Percentiles rank a stretch among this genome's conserved stretches.
Evolutionary conservation across 164 flowering plant species (phyloP).

Genomic region (Magnolia officinalis): DNA sequence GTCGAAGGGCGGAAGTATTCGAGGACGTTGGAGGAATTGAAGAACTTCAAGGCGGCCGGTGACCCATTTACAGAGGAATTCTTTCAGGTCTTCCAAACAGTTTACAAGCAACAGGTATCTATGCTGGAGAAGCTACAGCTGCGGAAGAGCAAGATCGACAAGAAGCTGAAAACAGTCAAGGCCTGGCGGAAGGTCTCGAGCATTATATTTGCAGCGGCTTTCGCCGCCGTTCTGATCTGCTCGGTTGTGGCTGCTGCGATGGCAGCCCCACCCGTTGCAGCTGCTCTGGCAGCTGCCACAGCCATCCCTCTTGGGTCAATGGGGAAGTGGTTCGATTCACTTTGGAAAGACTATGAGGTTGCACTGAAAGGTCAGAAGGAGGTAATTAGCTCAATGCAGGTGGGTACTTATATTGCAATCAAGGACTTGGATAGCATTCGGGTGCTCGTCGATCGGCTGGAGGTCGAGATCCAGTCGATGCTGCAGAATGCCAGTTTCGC

Average conservation of each 20-base stretch:
- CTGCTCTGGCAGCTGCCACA: conserved; percentile 75
- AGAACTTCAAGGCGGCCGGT: conserved; percentile 55
- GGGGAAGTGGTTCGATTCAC: conserved; percentile 77
- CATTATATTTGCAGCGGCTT: conserved; percentile 58
- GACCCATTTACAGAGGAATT: conserved; percentile 75
- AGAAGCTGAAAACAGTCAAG: conserved; percentile 48
- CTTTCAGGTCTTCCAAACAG: conserved; percentile 43
- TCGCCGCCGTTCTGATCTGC: conserved; percentile 66
- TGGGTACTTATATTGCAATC: conserved; percentile 50
- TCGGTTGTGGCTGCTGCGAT: conserved; percentile 87
- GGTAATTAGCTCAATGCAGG: conserved; percentile 52
- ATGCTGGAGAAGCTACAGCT: conserved; percentile 57
- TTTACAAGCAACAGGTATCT: conserved; percentile 45
- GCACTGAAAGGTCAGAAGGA: conserved; percentile 58
- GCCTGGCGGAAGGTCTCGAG: conserved; percentile 67
- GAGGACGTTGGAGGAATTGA: conserved; percentile 50
- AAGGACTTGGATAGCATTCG: conserved; percentile 70
- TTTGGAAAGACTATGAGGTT: conserved; percentile 63
- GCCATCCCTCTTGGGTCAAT: conserved; percentile 71
- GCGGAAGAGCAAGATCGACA: conserved; percentile 63
- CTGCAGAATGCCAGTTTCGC: conserved; percentile 56
- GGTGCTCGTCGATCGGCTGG: conserved; percentile 53
- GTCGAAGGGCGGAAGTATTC: conserved; percentile 20
- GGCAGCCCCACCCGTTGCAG: conserved; percentile 73
- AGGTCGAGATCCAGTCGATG: conserved; percentile 49